phyloP scores from a whole-genome alignment of 2,329 filamentous ascomycete genomes.

The Scytalidium lignicola region DNA sequence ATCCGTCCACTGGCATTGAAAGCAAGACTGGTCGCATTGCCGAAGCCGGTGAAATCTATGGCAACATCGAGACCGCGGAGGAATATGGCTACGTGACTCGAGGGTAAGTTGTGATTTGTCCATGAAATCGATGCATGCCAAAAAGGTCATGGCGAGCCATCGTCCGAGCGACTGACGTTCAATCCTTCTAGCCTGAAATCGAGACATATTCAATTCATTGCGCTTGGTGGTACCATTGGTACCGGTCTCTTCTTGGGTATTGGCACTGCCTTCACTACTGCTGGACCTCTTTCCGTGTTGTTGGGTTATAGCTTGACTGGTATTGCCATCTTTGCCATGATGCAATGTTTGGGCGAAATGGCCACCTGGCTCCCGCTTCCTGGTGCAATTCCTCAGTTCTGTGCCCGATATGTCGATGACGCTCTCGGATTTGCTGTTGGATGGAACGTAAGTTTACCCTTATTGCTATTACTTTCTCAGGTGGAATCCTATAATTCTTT shows the following conservation, averaged over 20 bases:
- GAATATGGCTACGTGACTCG: slow-evolving; percentile 45
- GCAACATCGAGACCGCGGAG: slow-evolving; percentile 44
- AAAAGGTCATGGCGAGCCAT: too few species aligned
- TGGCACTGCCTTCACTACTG: slow-evolving; percentile 47
- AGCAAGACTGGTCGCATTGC: slow-evolving; percentile 28
- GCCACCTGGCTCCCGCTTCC: slow-evolving; percentile 47
- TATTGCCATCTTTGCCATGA: slow-evolving; percentile 44
- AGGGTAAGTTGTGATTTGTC: slow-evolving; percentile 30
- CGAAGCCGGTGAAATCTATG: slow-evolving; percentile 48
- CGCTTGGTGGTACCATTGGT: slow-evolving; percentile 52
- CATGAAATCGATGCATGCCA: background rate
- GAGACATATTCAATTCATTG: slow-evolving; percentile 55
- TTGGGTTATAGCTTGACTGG: slow-evolving; percentile 49
- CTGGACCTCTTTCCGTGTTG: slow-evolving; percentile 47
- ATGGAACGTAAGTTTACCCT: slow-evolving; percentile 61
- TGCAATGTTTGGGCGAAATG: slow-evolving; percentile 47
- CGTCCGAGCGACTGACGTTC: background rate
- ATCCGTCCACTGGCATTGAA: slow-evolving; percentile 17
- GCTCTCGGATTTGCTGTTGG: slow-evolving; percentile 51
- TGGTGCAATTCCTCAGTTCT: slow-evolving; percentile 46
- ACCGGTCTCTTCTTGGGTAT: slow-evolving; percentile 51
- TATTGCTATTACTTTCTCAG: too few species aligned
- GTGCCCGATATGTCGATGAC: slow-evolving; percentile 38
- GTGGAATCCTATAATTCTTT: too few species aligned
- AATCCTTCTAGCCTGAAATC: slow-evolving; percentile 28